Conservation (phyloP, 495 filamentous ascomycete genomes). For the Apiosordaria backusii region DNA sequence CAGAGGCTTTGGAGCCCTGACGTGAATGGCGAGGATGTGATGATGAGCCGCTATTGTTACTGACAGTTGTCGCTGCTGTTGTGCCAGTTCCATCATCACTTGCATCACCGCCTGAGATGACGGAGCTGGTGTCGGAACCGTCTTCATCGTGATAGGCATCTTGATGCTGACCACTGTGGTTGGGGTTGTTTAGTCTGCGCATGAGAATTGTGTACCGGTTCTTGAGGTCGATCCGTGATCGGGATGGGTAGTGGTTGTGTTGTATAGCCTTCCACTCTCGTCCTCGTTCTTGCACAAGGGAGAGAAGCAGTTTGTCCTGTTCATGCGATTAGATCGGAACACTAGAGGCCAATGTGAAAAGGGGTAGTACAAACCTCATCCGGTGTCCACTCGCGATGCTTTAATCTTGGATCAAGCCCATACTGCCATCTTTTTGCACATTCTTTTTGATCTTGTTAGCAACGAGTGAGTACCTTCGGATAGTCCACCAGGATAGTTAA, state of each 20-base stretch:
- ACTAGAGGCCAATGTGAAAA: background rate
- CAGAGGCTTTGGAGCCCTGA: background rate
- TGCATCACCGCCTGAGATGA: background rate
- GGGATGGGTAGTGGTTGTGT: slow-evolving; percentile 7
- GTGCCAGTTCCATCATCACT: background rate
- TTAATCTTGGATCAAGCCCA: slow-evolving; percentile 6
- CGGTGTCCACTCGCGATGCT: slow-evolving; percentile 1
- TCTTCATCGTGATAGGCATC: background rate
- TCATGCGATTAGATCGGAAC: background rate
- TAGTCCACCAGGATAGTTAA: background rate
- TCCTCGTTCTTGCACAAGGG: slow-evolving; percentile 4
- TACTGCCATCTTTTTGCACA: slow-evolving; percentile 9
- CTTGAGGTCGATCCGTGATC: slow-evolving; percentile 6
- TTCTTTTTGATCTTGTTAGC: background rate
- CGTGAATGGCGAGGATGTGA: background rate
- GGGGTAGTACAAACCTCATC: background rate
- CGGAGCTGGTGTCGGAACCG: slow-evolving; percentile 1
- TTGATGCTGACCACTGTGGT: background rate
- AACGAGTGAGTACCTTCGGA: background rate
- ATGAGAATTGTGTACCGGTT: slow-evolving; percentile 8
- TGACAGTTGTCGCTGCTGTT: background rate
- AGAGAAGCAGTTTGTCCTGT: slow-evolving; percentile 1
- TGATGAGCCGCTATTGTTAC: background rate
- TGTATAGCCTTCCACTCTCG: slow-evolving; percentile 6
- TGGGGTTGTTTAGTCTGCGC: slow-evolving; percentile 7